Conservation (phyloP, 2,329 filamentous ascomycete genomes). For the Diaporthe vaccinii region DNA sequence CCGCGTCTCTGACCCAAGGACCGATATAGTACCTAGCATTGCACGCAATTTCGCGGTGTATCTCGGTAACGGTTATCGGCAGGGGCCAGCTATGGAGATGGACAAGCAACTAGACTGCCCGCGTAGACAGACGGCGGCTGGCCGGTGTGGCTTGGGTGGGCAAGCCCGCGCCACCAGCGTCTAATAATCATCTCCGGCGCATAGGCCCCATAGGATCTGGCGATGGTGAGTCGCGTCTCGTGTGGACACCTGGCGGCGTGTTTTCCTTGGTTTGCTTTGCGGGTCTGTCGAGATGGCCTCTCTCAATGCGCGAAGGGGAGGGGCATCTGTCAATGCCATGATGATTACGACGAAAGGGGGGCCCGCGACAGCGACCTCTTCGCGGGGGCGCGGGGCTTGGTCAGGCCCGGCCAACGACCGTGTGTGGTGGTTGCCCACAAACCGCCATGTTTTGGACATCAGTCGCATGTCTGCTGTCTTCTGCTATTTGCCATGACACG, state of each 20-base stretch:
- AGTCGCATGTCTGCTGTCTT: slow-evolving; percentile 25
- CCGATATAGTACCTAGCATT: slow-evolving; percentile 16
- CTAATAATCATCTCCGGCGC: slow-evolving; percentile 15
- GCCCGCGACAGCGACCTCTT: slow-evolving; percentile 13
- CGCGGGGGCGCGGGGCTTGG: slow-evolving; percentile 14
- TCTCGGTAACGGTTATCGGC: slow-evolving; percentile 14
- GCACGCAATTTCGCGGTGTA: neutral
- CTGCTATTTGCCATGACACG: slow-evolving; percentile 17
- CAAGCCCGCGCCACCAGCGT: slow-evolving; percentile 10
- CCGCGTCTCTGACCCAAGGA: slow-evolving; percentile 14
- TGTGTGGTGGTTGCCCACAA: slow-evolving; percentile 11
- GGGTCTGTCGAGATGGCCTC: slow-evolving; percentile 26
- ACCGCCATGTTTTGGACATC: slow-evolving; percentile 15
- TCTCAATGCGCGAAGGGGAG: slow-evolving; percentile 1
- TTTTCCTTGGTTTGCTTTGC: slow-evolving; percentile 25
- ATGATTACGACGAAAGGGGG: slow-evolving; percentile 31
- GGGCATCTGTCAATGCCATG: slow-evolving; percentile 28
- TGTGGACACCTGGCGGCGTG: slow-evolving; percentile 6
- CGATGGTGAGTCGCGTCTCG: slow-evolving; percentile 26
- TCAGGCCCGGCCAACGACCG: slow-evolving; percentile 13
- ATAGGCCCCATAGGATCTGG: neutral
- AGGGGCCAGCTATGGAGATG: slow-evolving; percentile 12
- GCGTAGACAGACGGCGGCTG: slow-evolving; percentile 16
- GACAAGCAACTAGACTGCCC: neutral
- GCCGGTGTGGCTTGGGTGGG: slow-evolving; percentile 32